These are phyloP conservation scores for Cryptosporidium viatorum DNA, from an alignment of 169 alveolate genomes.

Conservation along the genomic window DNA sequence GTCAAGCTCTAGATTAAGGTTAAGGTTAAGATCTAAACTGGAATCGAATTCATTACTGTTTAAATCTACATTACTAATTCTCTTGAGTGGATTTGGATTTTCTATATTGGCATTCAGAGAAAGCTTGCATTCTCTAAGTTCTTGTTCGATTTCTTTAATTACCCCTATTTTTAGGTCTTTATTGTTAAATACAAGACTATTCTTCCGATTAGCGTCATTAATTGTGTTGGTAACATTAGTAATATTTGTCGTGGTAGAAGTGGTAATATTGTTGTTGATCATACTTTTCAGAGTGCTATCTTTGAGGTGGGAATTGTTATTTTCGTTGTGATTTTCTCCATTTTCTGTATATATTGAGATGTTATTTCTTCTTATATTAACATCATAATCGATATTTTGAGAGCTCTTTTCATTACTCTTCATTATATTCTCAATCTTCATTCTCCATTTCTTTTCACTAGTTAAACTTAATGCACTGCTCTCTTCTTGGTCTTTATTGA, in stretches of 20 bases:
- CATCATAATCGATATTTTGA: background rate
- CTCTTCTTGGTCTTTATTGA: background rate
- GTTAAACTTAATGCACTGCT: background rate
- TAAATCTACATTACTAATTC: background rate
- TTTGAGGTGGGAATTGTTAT: background rate
- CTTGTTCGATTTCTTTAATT: slow-evolving; percentile 39
- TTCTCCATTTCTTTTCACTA: slow-evolving; percentile 29
- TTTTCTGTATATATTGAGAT: no score
- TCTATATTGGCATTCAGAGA: background rate
- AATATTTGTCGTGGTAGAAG: background rate
- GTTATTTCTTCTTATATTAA: no score
- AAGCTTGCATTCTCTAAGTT: slow-evolving; percentile 27
- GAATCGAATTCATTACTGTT: background rate
- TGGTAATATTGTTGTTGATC: background rate
- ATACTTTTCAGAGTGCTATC: background rate
- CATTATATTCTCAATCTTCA: slow-evolving; percentile 33
- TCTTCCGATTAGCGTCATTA: background rate
- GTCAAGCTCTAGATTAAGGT: background rate
- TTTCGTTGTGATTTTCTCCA: background rate
- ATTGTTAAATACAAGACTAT: background rate
- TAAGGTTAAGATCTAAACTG: background rate
- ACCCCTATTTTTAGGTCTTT: slow-evolving; percentile 36
- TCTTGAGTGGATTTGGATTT: background rate
- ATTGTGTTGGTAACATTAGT: background rate
- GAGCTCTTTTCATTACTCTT: background rate